These are phyloP conservation scores for Aspergillus sclerotiicarbonarius DNA, from an alignment of 495 filamentous ascomycete species.

Conservation along the genomic window DNA sequence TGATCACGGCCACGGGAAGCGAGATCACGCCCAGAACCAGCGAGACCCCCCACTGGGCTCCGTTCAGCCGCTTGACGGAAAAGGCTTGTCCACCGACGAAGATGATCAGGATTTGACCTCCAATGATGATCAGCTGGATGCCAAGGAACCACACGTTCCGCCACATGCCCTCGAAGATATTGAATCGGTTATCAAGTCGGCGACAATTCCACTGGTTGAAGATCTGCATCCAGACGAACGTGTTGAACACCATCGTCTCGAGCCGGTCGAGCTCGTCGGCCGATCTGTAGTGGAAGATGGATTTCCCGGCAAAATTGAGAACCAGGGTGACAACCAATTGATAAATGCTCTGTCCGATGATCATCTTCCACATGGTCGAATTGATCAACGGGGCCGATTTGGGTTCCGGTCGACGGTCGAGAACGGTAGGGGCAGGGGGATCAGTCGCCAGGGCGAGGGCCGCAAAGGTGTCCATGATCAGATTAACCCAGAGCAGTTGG, in stretches of 20 bases:
- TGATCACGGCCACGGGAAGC: slow-evolving; percentile 67
- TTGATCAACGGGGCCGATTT: slow-evolving; percentile 77
- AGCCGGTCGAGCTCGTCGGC: slow-evolving; percentile 30
- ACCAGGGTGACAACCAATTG: slow-evolving; percentile 77
- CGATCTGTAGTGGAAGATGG: slow-evolving; percentile 57
- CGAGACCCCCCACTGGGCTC: slow-evolving; percentile 71
- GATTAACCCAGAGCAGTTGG: slow-evolving; percentile 87
- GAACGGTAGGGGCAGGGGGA: slow-evolving; percentile 65
- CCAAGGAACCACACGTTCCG: slow-evolving; percentile 79
- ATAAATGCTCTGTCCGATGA: slow-evolving; percentile 79
- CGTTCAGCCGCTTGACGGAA: slow-evolving; percentile 57
- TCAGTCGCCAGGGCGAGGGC: slow-evolving; percentile 91
- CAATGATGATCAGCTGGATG: slow-evolving; percentile 81
- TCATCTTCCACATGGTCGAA: slow-evolving; percentile 91
- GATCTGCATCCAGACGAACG: slow-evolving; percentile 93
- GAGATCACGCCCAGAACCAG: slow-evolving; percentile 69
- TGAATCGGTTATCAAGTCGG: slow-evolving; percentile 84
- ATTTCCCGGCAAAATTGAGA: slow-evolving; percentile 68
- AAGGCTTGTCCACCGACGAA: slow-evolving; percentile 75
- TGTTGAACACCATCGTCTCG: slow-evolving; percentile 80
- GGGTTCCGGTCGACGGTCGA: slow-evolving; percentile 72
- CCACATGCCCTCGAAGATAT: slow-evolving; percentile 81
- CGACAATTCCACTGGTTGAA: slow-evolving; percentile 87
- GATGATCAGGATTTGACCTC: slow-evolving; percentile 75
- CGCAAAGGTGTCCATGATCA: slow-evolving; percentile 95